A percentile compares a stretch with the other conserved stretches of the same genome.
Evolutionary conservation across 2,329 filamentous ascomycete genomes (phyloP).

Genomic region (Aspergillus unguis): DNA sequence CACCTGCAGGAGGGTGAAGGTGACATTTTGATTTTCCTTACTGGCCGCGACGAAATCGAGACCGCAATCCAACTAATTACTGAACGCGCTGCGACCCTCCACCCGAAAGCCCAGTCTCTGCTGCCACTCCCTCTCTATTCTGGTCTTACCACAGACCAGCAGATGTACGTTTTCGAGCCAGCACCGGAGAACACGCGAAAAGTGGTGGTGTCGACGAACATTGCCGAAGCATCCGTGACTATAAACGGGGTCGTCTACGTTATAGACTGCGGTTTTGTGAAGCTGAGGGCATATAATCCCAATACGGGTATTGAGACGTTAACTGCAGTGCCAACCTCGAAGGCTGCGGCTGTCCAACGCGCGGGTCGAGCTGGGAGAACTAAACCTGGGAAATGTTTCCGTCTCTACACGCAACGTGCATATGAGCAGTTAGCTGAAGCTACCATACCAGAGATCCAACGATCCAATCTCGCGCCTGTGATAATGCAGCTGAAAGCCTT

Average conservation of each 20-base stretch:
- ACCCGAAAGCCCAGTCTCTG: conserved; percentile 57
- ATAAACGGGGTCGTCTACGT: conserved; percentile 91
- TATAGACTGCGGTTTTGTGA: conserved; percentile 86
- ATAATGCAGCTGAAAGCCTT: conserved; percentile 91
- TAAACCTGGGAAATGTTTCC: conserved; percentile 87
- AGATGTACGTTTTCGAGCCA: conserved; percentile 91
- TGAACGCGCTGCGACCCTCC: conserved; percentile 65
- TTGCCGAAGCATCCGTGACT: conserved; percentile 92
- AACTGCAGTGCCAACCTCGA: conserved; percentile 76
- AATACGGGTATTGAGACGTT: conserved; percentile 82
- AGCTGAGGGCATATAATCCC: conserved; percentile 81
- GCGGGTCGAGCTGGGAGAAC: conserved; percentile 88
- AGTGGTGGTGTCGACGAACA: conserved; percentile 91
- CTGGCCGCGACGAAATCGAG: conserved; percentile 91
- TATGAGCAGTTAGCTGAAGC: conserved; percentile 65
- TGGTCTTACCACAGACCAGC: conserved; percentile 82
- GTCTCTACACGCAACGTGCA: conserved; percentile 77
- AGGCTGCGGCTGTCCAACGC: conserved; percentile 87
- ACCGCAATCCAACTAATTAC: conserved; percentile 72
- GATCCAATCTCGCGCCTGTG: conserved; percentile 83
- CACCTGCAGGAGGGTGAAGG: conserved; percentile 76
- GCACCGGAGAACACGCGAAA: conserved; percentile 79
- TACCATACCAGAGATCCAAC: conserved; percentile 85
- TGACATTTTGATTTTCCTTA: conserved; percentile 87
- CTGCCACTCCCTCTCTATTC: conserved; percentile 80